Percentiles rank a stretch among this genome's conserved stretches.
phyloP scores from a whole-genome alignment of 1,284 basidiomycete genomes.

The Peniophora sp. region DNA sequence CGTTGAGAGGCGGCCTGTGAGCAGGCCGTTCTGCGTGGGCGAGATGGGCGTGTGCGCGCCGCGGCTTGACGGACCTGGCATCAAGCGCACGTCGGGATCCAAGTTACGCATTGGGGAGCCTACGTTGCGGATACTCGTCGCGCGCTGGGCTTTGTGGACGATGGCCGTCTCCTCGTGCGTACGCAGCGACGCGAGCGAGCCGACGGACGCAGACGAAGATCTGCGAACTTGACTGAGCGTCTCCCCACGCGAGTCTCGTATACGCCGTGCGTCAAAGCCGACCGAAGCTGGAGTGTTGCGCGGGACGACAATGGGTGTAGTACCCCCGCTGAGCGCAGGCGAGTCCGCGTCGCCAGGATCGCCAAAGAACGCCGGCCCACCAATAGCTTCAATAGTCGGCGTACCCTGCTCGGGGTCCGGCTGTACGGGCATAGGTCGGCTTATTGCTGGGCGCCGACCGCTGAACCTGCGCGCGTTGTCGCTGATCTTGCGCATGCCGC shows the following conservation, averaged over 20 bases:
- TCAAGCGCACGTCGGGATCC: slow-evolving; percentile 34
- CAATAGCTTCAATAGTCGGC: background rate
- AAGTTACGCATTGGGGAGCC: slow-evolving; percentile 24
- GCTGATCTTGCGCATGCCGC: slow-evolving; percentile 60
- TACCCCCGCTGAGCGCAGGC: background rate
- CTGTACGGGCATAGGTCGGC: slow-evolving; percentile 33
- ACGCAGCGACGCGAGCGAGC: slow-evolving; percentile 16
- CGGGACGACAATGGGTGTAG: background rate
- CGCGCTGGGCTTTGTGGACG: slow-evolving; percentile 37
- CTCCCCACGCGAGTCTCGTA: slow-evolving; percentile 4
- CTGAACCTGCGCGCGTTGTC: slow-evolving; percentile 32
- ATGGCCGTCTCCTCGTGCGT: slow-evolving; percentile 39
- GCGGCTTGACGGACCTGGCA: slow-evolving; percentile 62
- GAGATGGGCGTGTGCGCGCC: slow-evolving; percentile 55
- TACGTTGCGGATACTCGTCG: slow-evolving; percentile 40
- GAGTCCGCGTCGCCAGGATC: background rate
- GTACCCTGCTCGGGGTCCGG: slow-evolving; percentile 3
- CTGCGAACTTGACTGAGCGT: background rate
- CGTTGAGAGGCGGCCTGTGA: slow-evolving; percentile 15
- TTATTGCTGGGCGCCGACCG: slow-evolving; percentile 38
- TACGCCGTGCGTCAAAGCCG: slow-evolving; percentile 1
- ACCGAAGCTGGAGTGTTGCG: background rate
- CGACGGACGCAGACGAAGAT: slow-evolving; percentile 7
- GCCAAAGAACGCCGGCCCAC: background rate
- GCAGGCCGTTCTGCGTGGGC: slow-evolving; percentile 20